Evolutionary conservation across 1,139 yeast species (phyloP).

Genomic region (Candida dubliniensis): DNA sequence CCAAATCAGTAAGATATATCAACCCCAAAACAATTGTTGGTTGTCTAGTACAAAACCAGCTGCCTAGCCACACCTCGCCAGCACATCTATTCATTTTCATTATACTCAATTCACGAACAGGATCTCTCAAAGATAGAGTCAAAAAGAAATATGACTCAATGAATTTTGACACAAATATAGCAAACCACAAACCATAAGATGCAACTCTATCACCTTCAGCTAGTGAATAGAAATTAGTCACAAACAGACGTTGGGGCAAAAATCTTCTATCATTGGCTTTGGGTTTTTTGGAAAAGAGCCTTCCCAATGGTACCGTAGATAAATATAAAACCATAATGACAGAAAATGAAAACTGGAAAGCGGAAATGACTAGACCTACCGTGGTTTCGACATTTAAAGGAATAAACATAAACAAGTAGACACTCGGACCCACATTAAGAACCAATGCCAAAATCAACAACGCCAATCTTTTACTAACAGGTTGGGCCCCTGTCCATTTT

Average conservation of each 20-base stretch:
- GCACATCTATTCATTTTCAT: slow-evolving; percentile 42
- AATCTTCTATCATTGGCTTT: slow-evolving; percentile 23
- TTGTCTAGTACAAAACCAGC: slow-evolving; percentile 39
- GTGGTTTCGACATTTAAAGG: slow-evolving; percentile 27
- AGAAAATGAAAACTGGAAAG: slow-evolving; percentile 47
- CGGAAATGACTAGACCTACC: slow-evolving; percentile 37
- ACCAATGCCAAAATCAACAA: slow-evolving; percentile 29
- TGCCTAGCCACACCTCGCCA: slow-evolving; percentile 47
- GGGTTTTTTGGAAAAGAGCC: slow-evolving; percentile 29
- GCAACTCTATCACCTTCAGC: slow-evolving; percentile 40
- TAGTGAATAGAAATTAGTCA: slow-evolving; percentile 36
- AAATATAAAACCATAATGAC: slow-evolving; percentile 42
- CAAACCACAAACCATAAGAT: slow-evolving; percentile 49
- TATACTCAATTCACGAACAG: slow-evolving; percentile 46
- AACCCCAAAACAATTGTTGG: slow-evolving; percentile 39
- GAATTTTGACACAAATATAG: slow-evolving; percentile 47
- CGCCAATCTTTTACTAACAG: slow-evolving; percentile 35
- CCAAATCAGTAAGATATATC: slow-evolving; percentile 42
- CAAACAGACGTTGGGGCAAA: slow-evolving; percentile 36
- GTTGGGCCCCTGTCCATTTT: slow-evolving; percentile 54
- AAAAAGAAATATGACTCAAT: slow-evolving; percentile 53
- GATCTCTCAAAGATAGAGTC: slow-evolving; percentile 48
- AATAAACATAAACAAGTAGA: slow-evolving; percentile 33
- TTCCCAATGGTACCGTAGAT: slow-evolving; percentile 47
- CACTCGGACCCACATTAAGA: slow-evolving; percentile 39